Percentiles rank a stretch among this genome's conserved stretches.
Conservation (phyloP, 129 eudicot species). For the Daucus carota region DNA sequence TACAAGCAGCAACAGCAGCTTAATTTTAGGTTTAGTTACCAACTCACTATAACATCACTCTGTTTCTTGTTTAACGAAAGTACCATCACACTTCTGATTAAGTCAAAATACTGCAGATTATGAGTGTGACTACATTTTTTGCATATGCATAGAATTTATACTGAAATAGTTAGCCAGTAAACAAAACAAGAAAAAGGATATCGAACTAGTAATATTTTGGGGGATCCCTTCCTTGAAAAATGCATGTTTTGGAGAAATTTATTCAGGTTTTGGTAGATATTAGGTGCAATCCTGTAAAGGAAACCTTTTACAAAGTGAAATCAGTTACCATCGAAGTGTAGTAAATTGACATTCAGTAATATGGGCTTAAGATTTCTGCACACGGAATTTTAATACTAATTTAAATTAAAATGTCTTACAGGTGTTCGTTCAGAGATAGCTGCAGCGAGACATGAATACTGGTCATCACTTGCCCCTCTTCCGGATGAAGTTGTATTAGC, state of each 20-base stretch:
- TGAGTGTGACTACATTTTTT: not conserved
- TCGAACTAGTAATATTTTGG: not conserved
- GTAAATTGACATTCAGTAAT: not conserved
- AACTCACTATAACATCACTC: not conserved
- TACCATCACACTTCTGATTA: not conserved
- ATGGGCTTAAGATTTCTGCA: not conserved
- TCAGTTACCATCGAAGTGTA: not conserved
- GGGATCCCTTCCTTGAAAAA: not conserved
- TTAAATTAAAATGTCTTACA: conserved; percentile 11
- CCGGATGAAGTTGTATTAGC: conserved; percentile 61
- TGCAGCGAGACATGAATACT: conserved; percentile 51
- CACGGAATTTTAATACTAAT: not conserved
- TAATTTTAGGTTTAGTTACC: not conserved
- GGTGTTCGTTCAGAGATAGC: conserved; percentile 83
- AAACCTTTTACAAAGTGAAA: not conserved
- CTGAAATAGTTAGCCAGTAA: not conserved
- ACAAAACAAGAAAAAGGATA: not conserved
- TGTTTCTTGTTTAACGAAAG: not conserved
- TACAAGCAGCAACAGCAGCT: too few relatives aligned
- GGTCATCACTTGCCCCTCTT: conserved; percentile 69
- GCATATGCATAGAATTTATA: not conserved
- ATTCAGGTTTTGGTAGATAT: not conserved
- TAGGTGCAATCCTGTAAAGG: not conserved
- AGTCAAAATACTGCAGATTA: not conserved
- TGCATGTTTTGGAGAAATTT: not conserved